Evolutionary conservation across 768 basidiomycete species (phyloP).

Genomic region (Trametes villosa): DNA sequence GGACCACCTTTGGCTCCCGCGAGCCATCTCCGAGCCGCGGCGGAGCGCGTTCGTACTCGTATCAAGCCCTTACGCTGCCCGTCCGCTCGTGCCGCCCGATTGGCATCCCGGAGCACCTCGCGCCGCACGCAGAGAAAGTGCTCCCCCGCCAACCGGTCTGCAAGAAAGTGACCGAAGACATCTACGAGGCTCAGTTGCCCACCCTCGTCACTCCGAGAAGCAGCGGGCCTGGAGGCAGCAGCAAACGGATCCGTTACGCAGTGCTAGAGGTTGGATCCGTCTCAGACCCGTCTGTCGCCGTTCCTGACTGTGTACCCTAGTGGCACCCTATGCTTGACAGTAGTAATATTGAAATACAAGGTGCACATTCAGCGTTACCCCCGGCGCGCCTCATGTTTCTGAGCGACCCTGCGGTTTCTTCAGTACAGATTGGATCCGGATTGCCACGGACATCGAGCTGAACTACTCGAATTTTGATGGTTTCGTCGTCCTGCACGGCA

Average conservation of each 20-base stretch:
- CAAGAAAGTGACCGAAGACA: slow-evolving; percentile 56
- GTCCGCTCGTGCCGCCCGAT: slow-evolving; percentile 78
- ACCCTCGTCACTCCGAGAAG: slow-evolving; percentile 81
- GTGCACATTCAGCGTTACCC: slow-evolving; percentile 40
- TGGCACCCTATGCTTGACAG: slow-evolving; percentile 90
- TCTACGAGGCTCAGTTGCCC: slow-evolving; percentile 77
- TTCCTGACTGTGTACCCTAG: slow-evolving; percentile 43
- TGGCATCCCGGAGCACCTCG: slow-evolving; percentile 44
- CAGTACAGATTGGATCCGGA: slow-evolving; percentile 80
- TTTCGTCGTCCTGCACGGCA: slow-evolving; percentile 89
- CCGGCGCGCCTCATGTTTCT: not conserved
- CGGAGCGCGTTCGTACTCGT: slow-evolving; percentile 45
- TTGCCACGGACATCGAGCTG: slow-evolving; percentile 90
- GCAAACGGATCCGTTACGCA: slow-evolving; percentile 83
- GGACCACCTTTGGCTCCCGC: slow-evolving; percentile 20
- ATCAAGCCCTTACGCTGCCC: slow-evolving; percentile 36
- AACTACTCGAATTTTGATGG: slow-evolving; percentile 88
- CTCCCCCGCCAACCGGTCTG: slow-evolving; percentile 38
- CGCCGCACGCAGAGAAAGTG: slow-evolving; percentile 25
- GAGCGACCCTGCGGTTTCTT: slow-evolving; percentile 4
- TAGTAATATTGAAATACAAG: slow-evolving; percentile 84
- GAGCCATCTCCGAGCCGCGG: slow-evolving; percentile 27
- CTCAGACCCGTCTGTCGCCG: slow-evolving; percentile 16
- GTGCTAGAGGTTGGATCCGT: slow-evolving; percentile 68
- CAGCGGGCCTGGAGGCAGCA: slow-evolving; percentile 58